phyloP scores from a whole-genome alignment of 2,329 filamentous ascomycete species.

The Fusarium pilosicola region DNA sequence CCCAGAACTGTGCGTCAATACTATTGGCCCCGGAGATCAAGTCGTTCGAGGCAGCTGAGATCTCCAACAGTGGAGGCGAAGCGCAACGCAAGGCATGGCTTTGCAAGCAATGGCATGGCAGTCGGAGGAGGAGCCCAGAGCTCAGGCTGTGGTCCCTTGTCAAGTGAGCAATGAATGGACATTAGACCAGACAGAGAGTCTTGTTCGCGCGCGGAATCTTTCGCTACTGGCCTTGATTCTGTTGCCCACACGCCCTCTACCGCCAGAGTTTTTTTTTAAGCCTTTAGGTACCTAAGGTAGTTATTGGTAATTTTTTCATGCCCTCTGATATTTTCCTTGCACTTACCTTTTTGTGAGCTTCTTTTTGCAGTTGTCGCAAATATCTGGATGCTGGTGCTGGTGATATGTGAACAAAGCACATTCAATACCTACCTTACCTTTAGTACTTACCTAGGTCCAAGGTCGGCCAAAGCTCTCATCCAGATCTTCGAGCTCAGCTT shows the following conservation, averaged over 20 bases:
- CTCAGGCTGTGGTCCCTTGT: slow-evolving; percentile 35
- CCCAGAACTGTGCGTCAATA: slow-evolving; percentile 36
- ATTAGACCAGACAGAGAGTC: slow-evolving; percentile 25
- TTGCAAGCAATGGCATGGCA: slow-evolving; percentile 16
- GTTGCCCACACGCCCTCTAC: slow-evolving; percentile 43
- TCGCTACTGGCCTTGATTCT: slow-evolving; percentile 35
- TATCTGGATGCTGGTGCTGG: slow-evolving; percentile 14
- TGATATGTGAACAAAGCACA: slow-evolving; percentile 20
- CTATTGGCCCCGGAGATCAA: slow-evolving; percentile 40
- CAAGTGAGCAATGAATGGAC: slow-evolving; percentile 25
- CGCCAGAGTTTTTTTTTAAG: slow-evolving; percentile 28
- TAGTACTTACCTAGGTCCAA: slow-evolving; percentile 2
- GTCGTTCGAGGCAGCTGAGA: slow-evolving; percentile 45
- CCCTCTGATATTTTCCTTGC: slow-evolving; percentile 15
- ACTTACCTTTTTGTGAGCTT: slow-evolving; percentile 11
- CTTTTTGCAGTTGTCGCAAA: neutral
- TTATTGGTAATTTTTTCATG: slow-evolving; percentile 1
- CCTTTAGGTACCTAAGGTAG: neutral
- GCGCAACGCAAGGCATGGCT: slow-evolving; percentile 21
- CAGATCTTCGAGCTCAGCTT: slow-evolving; percentile 35
- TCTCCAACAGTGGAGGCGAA: slow-evolving; percentile 38
- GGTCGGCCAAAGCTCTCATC: slow-evolving; percentile 23
- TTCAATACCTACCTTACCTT: neutral
- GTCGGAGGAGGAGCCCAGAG: slow-evolving; percentile 27
- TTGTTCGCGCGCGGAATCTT: slow-evolving; percentile 37